Evolutionary conservation across 2,329 filamentous ascomycete species (phyloP).

Genomic region (Fusarium scirpi): DNA sequence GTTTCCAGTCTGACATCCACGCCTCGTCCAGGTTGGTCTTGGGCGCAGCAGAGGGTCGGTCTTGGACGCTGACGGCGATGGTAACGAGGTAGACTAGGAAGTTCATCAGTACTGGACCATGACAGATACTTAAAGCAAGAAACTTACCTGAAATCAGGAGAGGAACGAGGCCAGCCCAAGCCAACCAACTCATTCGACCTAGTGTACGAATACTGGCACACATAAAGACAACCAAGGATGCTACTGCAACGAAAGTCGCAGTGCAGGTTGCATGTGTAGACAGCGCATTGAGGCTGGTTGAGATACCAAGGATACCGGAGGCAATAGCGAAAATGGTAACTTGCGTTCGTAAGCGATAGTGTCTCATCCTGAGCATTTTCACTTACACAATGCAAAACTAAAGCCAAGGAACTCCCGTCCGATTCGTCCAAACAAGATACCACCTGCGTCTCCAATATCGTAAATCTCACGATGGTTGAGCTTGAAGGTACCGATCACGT

Average conservation of each 20-base stretch:
- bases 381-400: conserved; percentile 52
- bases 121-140: not conserved
- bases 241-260: conserved; percentile 54
- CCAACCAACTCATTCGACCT: conserved; percentile 49
- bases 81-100: conserved; percentile 31
- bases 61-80: conserved; percentile 40
- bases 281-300: conserved; percentile 55
- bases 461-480: conserved; percentile 63
- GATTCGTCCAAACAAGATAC: conserved; percentile 60
- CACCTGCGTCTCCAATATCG: conserved; percentile 64
- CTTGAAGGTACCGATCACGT: conserved; percentile 64
- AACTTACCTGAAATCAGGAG: not conserved
- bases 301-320: conserved; percentile 46
- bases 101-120: not conserved
- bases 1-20: conserved; percentile 24
- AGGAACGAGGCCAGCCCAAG: conserved; percentile 43
- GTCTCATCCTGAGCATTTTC: not conserved
- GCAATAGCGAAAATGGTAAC: conserved; percentile 23
- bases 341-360: conserved; percentile 3
- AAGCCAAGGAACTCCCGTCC: conserved; percentile 58
- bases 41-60: conserved; percentile 29
- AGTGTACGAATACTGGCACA: conserved; percentile 52
- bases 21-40: not conserved
- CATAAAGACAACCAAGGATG: conserved; percentile 44
- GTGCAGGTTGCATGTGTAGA: conserved; percentile 55